Evolutionary conservation across 768 basidiomycete genomes (phyloP).

Genomic region (Agrocybe chaxingu): DNA sequence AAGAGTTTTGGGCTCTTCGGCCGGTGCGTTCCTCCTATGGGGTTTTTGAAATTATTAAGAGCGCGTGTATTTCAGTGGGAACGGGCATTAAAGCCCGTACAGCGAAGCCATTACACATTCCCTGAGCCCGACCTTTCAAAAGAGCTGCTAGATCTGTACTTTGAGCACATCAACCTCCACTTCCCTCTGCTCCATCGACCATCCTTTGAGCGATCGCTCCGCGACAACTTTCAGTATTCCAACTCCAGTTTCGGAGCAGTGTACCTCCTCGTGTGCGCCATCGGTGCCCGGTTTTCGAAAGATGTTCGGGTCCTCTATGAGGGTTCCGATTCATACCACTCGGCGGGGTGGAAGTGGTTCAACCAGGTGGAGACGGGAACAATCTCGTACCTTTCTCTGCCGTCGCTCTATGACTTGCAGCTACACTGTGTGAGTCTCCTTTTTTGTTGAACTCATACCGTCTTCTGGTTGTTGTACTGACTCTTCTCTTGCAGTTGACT

Average conservation of each 20-base stretch:
- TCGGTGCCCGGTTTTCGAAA: constrained; percentile 54
- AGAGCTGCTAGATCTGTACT: constrained; percentile 59
- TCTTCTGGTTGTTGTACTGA: too few relatives aligned
- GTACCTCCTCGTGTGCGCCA: constrained; percentile 67
- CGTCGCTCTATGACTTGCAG: constrained; percentile 71
- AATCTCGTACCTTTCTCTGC: constrained; percentile 57
- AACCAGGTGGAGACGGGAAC: constrained; percentile 60
- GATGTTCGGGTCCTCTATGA: constrained; percentile 51
- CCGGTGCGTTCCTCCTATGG: background rate
- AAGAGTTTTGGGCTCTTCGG: background rate
- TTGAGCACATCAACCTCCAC: constrained; percentile 46
- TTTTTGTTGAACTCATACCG: too few relatives aligned
- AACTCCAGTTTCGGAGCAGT: constrained; percentile 51
- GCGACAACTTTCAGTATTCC: constrained; percentile 41
- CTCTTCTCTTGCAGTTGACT: constrained; percentile 39
- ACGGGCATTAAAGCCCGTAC: background rate
- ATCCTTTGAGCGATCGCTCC: constrained; percentile 51
- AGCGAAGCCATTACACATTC: constrained; percentile 30
- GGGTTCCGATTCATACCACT: constrained; percentile 31
- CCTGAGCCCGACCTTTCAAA: constrained; percentile 46
- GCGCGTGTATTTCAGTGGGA: constrained; percentile 30
- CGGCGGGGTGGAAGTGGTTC: constrained; percentile 60
- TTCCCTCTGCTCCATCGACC: constrained; percentile 69
- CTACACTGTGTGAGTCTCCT: constrained; percentile 28
- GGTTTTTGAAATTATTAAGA: too few relatives aligned